Percentiles rank a stretch among this genome's conserved stretches.
These are phyloP conservation scores for Lathyrus oleraceus DNA, from an alignment of 306 rosid genomes.

Conservation along the genomic window DNA sequence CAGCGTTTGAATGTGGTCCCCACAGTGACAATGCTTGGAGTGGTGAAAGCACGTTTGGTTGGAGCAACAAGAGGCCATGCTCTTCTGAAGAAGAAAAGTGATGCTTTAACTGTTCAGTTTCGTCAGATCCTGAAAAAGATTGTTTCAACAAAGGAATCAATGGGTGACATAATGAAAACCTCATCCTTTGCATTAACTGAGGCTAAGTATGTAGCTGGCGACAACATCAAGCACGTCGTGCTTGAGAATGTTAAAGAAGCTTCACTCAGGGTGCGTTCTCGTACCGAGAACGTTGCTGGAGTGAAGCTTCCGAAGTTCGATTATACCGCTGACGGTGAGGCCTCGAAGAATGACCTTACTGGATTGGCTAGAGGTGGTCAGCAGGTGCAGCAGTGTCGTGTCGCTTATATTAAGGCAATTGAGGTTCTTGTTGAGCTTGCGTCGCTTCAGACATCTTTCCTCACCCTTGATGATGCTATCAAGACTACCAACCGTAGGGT, in stretches of 20 bases:
- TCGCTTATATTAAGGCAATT: constrained; percentile 79
- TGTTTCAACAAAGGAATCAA: constrained; percentile 88
- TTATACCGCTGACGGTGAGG: constrained; percentile 63
- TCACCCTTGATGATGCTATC: constrained; percentile 89
- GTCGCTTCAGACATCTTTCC: constrained; percentile 90
- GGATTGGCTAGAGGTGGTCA: constrained; percentile 96
- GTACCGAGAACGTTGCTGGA: constrained; percentile 85
- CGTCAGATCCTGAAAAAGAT: constrained; percentile 84
- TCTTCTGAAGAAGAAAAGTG: constrained; percentile 95
- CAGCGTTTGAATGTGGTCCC: constrained; percentile 96
- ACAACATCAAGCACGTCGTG: constrained; percentile 80
- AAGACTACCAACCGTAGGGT: constrained; percentile 95
- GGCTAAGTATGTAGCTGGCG: constrained; percentile 94
- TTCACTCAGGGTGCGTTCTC: constrained; percentile 76
- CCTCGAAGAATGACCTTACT: constrained; percentile 77
- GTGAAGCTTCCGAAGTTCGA: constrained; percentile 93
- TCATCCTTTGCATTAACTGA: constrained; percentile 87
- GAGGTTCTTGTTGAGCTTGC: constrained; percentile 98
- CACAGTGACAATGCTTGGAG: constrained; percentile 90
- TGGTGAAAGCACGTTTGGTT: constrained; percentile 75
- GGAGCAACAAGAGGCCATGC: constrained; percentile 98
- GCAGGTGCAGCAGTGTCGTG: constrained; percentile 88
- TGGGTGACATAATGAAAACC: constrained; percentile 91
- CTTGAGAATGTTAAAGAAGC: constrained; percentile 86
- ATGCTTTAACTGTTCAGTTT: constrained; percentile 87